Base-by-base conservation (phyloP, 2,329 filamentous ascomycete genomes). In the Hypoxylon sp. region DNA sequence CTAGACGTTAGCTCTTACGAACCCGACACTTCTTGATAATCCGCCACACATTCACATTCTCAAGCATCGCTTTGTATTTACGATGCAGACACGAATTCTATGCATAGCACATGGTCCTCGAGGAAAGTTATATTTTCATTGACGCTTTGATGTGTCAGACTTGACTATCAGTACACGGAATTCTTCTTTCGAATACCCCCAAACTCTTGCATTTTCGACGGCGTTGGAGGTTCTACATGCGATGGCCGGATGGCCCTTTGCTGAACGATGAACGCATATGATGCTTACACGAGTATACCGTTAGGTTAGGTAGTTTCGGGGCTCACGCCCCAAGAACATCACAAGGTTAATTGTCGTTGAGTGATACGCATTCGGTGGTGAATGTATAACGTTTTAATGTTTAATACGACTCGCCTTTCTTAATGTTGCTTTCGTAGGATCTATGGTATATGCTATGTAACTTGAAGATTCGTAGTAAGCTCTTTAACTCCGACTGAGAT, bases 191-290 rank as follows among this genome's bases (percentile, higher is more conserved):
- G 43, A 66, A 65, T 68, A 66, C 63, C 63, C 63, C 60, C 21
- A 51, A 23, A 14, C 32, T 52, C 27, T 61, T 63, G 59, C 59
- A 66, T 66, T 68, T 64, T 61, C 47, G 59, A 27, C 43, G 63
- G 63, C 52, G 59, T 63, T 65, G 51, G 53, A 23, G 39, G 51
- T 61, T 67, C 56, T 57, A 39, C 16, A 23, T 52, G 39, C 55
- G n/a, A 52, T 19, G n/a, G 23, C 32, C 30, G 19, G 6, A 25
- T 16, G 11, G n/a, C 12, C 19, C 32, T 27, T 23, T 34, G 37
- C 43, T 25, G 30, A 25, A 56, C 19, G 29, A 51, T 39, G 12
- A 27, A 32, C 52, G 47, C 11, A 25, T 43, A 43, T 32, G 53
- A 30, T 23, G n/a, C 21, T 45, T 41, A 23, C 34, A 41, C 29